A percentile compares a stretch with the other conserved stretches of the same genome.
Evolutionary conservation across 176 grass and related monocot genomes (phyloP).

Genomic region (Triticum urartu): DNA sequence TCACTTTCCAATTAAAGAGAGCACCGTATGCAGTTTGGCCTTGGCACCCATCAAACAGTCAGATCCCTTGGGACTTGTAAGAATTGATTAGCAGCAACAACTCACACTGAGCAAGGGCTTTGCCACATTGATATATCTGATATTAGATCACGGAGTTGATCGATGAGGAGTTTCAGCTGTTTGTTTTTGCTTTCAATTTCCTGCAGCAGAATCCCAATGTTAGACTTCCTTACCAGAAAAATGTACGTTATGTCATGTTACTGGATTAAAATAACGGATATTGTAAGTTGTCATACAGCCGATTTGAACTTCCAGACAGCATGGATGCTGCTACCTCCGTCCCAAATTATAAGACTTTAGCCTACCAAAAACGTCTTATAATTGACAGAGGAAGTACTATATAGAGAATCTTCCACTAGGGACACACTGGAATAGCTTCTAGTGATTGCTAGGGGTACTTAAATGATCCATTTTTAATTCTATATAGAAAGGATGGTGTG

Average conservation of each 20-base stretch:
- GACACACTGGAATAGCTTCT: neutral
- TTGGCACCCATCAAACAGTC: neutral
- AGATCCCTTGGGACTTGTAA: neutral
- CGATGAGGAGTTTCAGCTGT: constrained; percentile 69
- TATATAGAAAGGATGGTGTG: neutral
- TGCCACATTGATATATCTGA: constrained; percentile 92
- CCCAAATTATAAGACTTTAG: too few species aligned
- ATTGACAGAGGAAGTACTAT: neutral
- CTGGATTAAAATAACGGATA: neutral
- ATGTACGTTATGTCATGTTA: neutral
- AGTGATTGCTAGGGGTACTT: neutral
- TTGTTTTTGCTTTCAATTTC: constrained; percentile 91
- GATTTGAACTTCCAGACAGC: neutral
- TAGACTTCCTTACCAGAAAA: neutral
- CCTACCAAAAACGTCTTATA: too few species aligned
- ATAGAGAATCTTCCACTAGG: neutral
- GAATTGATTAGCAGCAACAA: neutral
- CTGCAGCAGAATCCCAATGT: constrained; percentile 47
- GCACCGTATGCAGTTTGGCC: neutral
- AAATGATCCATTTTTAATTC: neutral
- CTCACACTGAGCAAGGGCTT: constrained; percentile 72
- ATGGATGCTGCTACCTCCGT: neutral
- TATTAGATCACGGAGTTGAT: constrained; percentile 82
- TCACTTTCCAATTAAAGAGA: neutral
- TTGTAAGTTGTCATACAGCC: neutral